Evolutionary conservation across 805 yeast genomes (phyloP).

Genomic region (Starmerella kuoi): DNA sequence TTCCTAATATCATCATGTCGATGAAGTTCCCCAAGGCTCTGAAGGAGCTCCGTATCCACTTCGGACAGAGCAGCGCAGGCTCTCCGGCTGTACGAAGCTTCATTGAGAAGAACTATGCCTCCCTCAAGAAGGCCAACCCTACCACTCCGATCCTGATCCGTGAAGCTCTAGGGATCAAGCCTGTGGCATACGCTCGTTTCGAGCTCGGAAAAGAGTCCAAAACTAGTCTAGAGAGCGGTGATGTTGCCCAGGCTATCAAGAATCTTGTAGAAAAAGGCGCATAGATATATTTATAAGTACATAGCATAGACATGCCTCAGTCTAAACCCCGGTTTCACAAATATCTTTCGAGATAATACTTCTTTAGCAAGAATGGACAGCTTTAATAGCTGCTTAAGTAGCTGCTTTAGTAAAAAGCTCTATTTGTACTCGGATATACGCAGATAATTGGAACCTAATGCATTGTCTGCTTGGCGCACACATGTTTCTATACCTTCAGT

Average conservation of each 20-base stretch:
- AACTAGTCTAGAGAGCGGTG: slow-evolving; percentile 36
- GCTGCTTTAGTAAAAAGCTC: too few species aligned
- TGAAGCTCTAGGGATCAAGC: slow-evolving; percentile 62
- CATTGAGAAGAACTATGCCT: slow-evolving; percentile 50
- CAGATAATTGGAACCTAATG: too few species aligned
- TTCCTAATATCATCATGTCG: slow-evolving; percentile 11
- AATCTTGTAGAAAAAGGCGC: slow-evolving; percentile 30
- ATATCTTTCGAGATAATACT: too few species aligned
- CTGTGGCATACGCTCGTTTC: slow-evolving; percentile 63
- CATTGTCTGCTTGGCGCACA: too few species aligned
- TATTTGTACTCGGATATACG: too few species aligned
- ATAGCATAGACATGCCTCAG: too few species aligned
- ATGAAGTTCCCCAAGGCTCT: slow-evolving; percentile 39
- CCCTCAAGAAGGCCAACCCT: slow-evolving; percentile 51
- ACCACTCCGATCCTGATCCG: slow-evolving; percentile 63
- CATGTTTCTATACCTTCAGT: too few species aligned
- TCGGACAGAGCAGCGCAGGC: slow-evolving; percentile 67
- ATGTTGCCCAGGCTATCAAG: slow-evolving; percentile 33
- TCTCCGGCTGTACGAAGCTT: slow-evolving; percentile 55
- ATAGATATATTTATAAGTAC: too few species aligned
- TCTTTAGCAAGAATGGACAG: too few species aligned
- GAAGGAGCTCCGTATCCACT: slow-evolving; percentile 69
- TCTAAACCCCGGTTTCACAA: too few species aligned
- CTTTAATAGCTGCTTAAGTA: too few species aligned
- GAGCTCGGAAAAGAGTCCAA: slow-evolving; percentile 38